These are phyloP conservation scores for Dioscorea dumetorum DNA, from an alignment of 106 monocot species.

Conservation along the genomic window DNA sequence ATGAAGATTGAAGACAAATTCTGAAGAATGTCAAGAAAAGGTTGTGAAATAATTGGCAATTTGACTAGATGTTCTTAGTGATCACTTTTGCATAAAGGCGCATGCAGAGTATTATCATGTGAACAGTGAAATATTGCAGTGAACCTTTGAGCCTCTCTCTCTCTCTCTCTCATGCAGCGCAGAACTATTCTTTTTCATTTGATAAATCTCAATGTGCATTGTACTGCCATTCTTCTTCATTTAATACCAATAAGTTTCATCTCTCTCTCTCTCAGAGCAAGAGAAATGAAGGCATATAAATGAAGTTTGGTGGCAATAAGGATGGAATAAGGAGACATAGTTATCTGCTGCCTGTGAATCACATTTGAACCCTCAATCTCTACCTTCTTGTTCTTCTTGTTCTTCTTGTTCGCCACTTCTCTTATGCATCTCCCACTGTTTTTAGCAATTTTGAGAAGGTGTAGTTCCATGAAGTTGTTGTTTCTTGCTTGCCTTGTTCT, in stretches of 20 bases:
- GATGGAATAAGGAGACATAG: background rate
- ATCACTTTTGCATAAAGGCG: no score
- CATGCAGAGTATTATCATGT: no score
- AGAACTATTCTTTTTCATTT: no score
- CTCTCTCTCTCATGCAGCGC: background rate
- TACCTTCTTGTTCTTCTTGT: background rate
- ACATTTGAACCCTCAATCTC: background rate
- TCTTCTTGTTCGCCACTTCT: background rate
- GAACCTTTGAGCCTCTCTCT: background rate
- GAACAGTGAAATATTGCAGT: no score
- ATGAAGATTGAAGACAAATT: no score
- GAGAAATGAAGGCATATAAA: slow-evolving; percentile 1
- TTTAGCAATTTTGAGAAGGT: background rate
- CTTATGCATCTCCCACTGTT: background rate
- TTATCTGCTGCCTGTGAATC: background rate
- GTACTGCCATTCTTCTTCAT: no score
- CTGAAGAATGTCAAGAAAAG: no score
- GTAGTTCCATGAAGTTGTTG: background rate
- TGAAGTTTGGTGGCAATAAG: background rate
- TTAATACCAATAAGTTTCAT: no score
- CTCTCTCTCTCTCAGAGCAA: background rate
- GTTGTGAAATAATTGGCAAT: no score
- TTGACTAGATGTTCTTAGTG: no score
- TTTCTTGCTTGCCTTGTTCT: background rate
- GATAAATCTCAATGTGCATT: no score